Evolutionary conservation across 2,329 filamentous ascomycete genomes (phyloP).

Genomic region (Botryosphaeria dothidea): DNA sequence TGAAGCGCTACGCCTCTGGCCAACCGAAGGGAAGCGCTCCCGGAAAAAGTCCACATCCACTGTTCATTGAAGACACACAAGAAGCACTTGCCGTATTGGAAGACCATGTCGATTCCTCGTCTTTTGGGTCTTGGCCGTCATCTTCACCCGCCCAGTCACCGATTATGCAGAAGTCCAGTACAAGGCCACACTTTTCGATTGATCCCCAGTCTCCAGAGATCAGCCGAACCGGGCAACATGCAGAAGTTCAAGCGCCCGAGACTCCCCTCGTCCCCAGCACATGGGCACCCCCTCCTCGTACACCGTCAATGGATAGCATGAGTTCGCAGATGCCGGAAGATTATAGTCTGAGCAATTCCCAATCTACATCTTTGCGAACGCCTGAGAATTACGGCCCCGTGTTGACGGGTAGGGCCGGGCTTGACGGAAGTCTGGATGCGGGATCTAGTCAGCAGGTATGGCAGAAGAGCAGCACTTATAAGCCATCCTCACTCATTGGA

Average conservation of each 20-base stretch:
- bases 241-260: not conserved
- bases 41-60: not conserved
- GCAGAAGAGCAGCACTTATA: not conserved
- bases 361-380: not conserved
- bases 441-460: too few relatives aligned
- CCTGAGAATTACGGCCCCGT: not conserved
- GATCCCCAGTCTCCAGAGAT: not conserved
- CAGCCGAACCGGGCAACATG: not conserved
- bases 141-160: slow-evolving; percentile 23
- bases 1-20: slow-evolving; percentile 1
- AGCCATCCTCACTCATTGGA: not conserved
- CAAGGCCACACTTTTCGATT: not conserved
- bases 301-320: not conserved
- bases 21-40: not conserved
- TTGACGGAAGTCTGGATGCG: not conserved
- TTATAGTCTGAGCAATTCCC: not conserved
- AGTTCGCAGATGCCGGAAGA: slow-evolving; percentile 1
- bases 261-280: not conserved
- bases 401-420: not conserved
- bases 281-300: not conserved
- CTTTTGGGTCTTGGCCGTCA: slow-evolving; percentile 17
- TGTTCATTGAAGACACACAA: slow-evolving; percentile 47
- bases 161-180: not conserved
- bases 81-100: slow-evolving; percentile 42
- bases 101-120: slow-evolving; percentile 38